Percentiles rank a stretch among this genome's conserved stretches.
phyloP scores from a whole-genome alignment of 495 filamentous ascomycete genomes.

The Xylaria bambusicola region DNA sequence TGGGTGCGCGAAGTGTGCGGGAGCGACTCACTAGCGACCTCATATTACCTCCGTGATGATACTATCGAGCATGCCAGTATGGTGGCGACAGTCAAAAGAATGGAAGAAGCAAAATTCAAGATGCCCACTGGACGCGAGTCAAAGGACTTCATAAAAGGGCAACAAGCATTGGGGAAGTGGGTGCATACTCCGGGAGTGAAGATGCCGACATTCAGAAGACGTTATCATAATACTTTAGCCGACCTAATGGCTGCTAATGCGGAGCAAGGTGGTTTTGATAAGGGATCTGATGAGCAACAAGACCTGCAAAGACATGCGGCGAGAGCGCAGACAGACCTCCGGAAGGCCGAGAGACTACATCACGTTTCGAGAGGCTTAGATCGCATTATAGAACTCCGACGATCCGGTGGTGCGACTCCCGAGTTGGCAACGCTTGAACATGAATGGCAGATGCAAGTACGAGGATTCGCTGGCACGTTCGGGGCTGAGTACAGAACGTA shows the following conservation, averaged over 20 bases:
- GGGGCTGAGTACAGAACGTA: constrained; percentile 31
- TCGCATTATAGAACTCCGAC: constrained; percentile 20
- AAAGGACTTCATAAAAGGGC: constrained; percentile 27
- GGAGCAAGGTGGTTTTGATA: not conserved
- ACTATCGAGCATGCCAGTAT: constrained; percentile 38
- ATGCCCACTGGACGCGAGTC: constrained; percentile 35
- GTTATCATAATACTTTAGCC: constrained; percentile 33
- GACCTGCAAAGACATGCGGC: constrained; percentile 24
- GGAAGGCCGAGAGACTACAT: constrained; percentile 24
- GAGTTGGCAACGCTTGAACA: constrained; percentile 17
- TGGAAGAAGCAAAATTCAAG: constrained; percentile 37
- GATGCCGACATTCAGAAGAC: constrained; percentile 29
- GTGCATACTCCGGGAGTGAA: constrained; percentile 6
- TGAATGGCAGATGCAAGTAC: constrained; percentile 24
- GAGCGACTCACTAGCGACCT: constrained; percentile 13
- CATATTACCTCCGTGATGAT: constrained; percentile 32
- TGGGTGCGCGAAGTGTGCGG: constrained; percentile 49
- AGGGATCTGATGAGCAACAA: constrained; percentile 21
- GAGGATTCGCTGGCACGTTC: constrained; percentile 11
- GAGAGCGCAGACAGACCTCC: constrained; percentile 30
- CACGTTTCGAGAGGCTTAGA: constrained; percentile 22
- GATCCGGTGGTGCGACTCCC: constrained; percentile 12
- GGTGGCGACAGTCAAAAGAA: constrained; percentile 26
- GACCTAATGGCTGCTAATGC: constrained; percentile 35
- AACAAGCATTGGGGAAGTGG: constrained; percentile 22